phyloP scores from a whole-genome alignment of 768 basidiomycete genomes.

The Mycena galericulata region DNA sequence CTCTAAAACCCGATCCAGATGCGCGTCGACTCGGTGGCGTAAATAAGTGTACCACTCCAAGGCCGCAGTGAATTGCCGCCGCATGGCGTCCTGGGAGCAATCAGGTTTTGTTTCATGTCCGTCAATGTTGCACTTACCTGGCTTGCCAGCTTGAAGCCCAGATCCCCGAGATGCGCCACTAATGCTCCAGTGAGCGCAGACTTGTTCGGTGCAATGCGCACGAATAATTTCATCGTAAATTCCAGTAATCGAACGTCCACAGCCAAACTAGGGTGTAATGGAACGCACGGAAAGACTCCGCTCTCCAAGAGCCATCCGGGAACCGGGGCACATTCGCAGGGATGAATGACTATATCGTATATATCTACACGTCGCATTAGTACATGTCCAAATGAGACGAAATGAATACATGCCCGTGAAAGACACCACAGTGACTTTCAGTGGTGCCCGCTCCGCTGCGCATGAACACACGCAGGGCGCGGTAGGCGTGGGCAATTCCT shows the following conservation, averaged over 20 bases:
- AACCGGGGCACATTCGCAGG: slow-evolving; percentile 4
- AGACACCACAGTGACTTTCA: neutral
- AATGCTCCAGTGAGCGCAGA: slow-evolving; percentile 43
- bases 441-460: too few relatives aligned
- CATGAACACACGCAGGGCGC: too few relatives aligned
- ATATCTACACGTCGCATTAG: neutral
- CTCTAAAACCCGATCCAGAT: neutral
- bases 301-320: slow-evolving; percentile 39
- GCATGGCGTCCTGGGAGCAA: slow-evolving; percentile 37
- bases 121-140: neutral
- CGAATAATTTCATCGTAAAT: slow-evolving; percentile 42
- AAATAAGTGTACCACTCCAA: slow-evolving; percentile 12
- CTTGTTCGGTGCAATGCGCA: slow-evolving; percentile 41
- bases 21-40: neutral
- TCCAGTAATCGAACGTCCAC: slow-evolving; percentile 46
- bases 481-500: neutral
- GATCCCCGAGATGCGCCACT: slow-evolving; percentile 36
- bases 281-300: slow-evolving; percentile 45
- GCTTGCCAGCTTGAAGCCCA: slow-evolving; percentile 6
- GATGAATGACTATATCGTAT: neutral
- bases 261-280: slow-evolving; percentile 44
- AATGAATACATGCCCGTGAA: neutral
- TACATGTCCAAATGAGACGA: neutral
- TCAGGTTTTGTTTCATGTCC: neutral
- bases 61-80: slow-evolving; percentile 29